These are phyloP conservation scores for Solanum medicagineum DNA, from an alignment of 257 asterid species.

Conservation along the genomic window DNA sequence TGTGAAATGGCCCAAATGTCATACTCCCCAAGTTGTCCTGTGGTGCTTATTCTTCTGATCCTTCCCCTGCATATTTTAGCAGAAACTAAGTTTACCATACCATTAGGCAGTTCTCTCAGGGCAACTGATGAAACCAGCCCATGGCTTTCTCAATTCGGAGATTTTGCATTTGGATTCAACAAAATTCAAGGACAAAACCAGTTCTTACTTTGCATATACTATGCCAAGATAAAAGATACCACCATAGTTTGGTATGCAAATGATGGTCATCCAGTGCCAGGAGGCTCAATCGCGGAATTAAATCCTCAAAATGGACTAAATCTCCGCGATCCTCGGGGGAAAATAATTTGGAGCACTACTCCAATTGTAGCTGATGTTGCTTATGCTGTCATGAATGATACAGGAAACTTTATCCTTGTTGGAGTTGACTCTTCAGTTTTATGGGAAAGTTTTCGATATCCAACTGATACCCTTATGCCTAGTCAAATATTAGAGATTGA, in stretches of 20 bases:
- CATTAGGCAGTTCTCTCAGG: slow-evolving; percentile 14
- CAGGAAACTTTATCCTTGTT: slow-evolving; percentile 38
- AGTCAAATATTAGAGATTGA: slow-evolving; percentile 4
- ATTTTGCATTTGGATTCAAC: slow-evolving; percentile 49
- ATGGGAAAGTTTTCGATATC: slow-evolving; percentile 44
- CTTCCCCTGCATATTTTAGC: slow-evolving; percentile 3
- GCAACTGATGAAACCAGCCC: slow-evolving; percentile 21
- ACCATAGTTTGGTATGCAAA: slow-evolving; percentile 42
- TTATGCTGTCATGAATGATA: slow-evolving; percentile 31
- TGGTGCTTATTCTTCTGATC: background rate
- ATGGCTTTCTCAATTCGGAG: slow-evolving; percentile 42
- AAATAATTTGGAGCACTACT: slow-evolving; percentile 4
- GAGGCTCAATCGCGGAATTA: slow-evolving; percentile 23
- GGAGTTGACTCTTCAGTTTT: slow-evolving; percentile 3
- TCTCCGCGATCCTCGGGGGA: slow-evolving; percentile 24
- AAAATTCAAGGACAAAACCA: slow-evolving; percentile 8
- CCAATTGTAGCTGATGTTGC: slow-evolving; percentile 2
- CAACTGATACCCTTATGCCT: slow-evolving; percentile 26
- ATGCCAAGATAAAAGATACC: slow-evolving; percentile 22
- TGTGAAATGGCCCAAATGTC: slow-evolving; percentile 7
- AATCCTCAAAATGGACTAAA: slow-evolving; percentile 16
- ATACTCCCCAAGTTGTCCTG: background rate
- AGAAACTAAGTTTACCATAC: slow-evolving; percentile 12
- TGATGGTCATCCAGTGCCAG: slow-evolving; percentile 13
- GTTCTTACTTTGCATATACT: slow-evolving; percentile 43